These are phyloP conservation scores for Apodospora peruviana DNA, from an alignment of 495 filamentous ascomycete species.

Conservation along the genomic window DNA sequence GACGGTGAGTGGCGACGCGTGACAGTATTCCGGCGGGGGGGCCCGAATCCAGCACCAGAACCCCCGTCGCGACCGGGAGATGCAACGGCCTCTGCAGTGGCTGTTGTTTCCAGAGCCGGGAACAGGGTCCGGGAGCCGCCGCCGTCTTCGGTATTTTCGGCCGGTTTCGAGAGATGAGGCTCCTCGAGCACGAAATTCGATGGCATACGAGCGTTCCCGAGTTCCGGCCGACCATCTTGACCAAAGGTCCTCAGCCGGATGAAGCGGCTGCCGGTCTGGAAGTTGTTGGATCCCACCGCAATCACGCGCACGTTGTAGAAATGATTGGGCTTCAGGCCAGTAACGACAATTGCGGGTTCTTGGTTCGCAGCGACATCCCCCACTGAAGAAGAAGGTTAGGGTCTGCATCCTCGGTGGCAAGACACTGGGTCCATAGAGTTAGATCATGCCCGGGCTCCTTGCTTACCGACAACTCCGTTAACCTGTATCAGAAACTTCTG, in stretches of 20 bases:
- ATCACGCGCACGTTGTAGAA: constrained; percentile 92
- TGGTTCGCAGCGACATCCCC: constrained; percentile 73
- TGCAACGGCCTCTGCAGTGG: constrained; percentile 44
- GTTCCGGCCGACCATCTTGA: constrained; percentile 49
- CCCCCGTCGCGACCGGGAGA: constrained; percentile 60
- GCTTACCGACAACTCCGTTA: constrained; percentile 83
- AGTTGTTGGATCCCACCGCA: constrained; percentile 81
- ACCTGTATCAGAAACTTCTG: constrained; percentile 86
- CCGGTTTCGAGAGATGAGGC: constrained; percentile 32
- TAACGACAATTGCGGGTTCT: constrained; percentile 86
- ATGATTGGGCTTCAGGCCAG: constrained; percentile 73
- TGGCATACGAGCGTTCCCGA: constrained; percentile 46
- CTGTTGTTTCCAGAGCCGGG: constrained; percentile 50
- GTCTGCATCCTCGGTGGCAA: constrained; percentile 1
- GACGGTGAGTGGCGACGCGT: constrained; percentile 75
- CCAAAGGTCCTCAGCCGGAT: constrained; percentile 70
- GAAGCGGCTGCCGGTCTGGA: constrained; percentile 80
- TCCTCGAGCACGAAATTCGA: constrained; percentile 49
- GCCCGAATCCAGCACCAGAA: constrained; percentile 44
- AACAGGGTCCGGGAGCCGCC: constrained; percentile 32
- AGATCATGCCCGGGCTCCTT: neutral
- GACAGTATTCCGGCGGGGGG: constrained; percentile 58
- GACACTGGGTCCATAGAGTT: neutral
- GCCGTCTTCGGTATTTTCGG: constrained; percentile 32
- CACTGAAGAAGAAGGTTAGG: constrained; percentile 45